A percentile compares a stretch with the other conserved stretches of the same genome.
Conservation (phyloP, 305 asterid species). For the Caryopteris hybrid region DNA sequence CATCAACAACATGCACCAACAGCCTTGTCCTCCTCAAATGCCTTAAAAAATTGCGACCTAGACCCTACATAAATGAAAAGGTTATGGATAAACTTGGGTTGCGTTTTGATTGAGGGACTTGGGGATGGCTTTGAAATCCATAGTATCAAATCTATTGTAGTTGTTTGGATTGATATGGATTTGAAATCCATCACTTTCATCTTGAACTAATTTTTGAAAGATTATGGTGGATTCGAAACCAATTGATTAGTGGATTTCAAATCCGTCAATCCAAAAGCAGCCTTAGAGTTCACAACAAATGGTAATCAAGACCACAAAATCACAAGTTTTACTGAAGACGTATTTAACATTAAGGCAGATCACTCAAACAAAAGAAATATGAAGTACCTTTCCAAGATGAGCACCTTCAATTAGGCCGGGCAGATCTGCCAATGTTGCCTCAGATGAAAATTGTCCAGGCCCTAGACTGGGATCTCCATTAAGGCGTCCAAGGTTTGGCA, state of each 20-base stretch:
- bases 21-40: conserved; percentile 95
- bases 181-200: not conserved
- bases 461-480: conserved; percentile 90
- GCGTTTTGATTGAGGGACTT: not conserved
- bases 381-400: conserved; percentile 88
- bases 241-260: not conserved
- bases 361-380: conserved; percentile 1
- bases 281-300: not conserved
- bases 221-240: too few species aligned
- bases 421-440: conserved; percentile 92
- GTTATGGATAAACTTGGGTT: not conserved
- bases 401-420: conserved; percentile 99
- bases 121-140: not conserved
- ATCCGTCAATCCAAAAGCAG: not conserved
- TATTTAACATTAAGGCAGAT: not conserved
- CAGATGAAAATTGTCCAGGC: conserved; percentile 71
- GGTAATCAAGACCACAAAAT: not conserved
- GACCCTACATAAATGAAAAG: conserved; percentile 52
- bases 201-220: not conserved
- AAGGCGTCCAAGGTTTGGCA: conserved; percentile 96
- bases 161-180: not conserved
- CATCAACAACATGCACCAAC: conserved; percentile 92
- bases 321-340: not conserved
- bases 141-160: not conserved
- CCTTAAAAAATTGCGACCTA: conserved; percentile 93